phyloP scores from a whole-genome alignment of 73 alveolate genomes.

The Paramecium sonneborni region DNA sequence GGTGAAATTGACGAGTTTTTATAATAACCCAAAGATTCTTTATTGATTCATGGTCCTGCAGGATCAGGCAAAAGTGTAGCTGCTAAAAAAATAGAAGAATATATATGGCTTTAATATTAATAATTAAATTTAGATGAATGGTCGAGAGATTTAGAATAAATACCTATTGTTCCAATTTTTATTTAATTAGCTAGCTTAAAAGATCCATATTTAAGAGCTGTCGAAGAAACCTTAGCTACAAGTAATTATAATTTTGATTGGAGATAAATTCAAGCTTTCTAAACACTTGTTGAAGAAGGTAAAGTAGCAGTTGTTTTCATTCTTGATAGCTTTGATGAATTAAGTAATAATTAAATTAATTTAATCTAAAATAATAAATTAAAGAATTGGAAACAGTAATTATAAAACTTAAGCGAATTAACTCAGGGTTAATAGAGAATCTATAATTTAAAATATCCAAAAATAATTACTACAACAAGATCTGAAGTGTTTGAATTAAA shows the following conservation, averaged over 20 bases:
- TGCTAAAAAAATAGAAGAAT: constrained; percentile 30
- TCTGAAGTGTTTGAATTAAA: neutral
- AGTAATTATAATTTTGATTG: neutral
- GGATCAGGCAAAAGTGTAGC: constrained; percentile 43
- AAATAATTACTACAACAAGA: constrained; percentile 3
- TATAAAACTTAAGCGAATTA: neutral
- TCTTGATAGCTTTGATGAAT: constrained; percentile 42
- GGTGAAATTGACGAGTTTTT: neutral
- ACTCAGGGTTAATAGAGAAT: neutral
- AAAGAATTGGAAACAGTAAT: neutral
- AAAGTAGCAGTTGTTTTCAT: neutral
- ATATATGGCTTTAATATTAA: neutral
- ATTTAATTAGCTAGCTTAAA: neutral
- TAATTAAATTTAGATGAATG: neutral
- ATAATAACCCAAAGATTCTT: neutral
- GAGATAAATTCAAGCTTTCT: neutral
- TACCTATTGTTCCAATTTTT: neutral
- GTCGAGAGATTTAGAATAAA: neutral
- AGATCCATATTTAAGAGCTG: neutral
- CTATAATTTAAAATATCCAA: neutral
- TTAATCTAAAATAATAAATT: neutral
- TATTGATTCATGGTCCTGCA: constrained; percentile 25
- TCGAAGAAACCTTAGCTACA: neutral
- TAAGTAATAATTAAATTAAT: neutral
- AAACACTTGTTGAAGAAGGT: neutral